Evolutionary conservation across 2,329 filamentous ascomycete species (phyloP), one percentile per base, ranked within the genome.

Genomic region (Verticillium klebahnii): DNA sequence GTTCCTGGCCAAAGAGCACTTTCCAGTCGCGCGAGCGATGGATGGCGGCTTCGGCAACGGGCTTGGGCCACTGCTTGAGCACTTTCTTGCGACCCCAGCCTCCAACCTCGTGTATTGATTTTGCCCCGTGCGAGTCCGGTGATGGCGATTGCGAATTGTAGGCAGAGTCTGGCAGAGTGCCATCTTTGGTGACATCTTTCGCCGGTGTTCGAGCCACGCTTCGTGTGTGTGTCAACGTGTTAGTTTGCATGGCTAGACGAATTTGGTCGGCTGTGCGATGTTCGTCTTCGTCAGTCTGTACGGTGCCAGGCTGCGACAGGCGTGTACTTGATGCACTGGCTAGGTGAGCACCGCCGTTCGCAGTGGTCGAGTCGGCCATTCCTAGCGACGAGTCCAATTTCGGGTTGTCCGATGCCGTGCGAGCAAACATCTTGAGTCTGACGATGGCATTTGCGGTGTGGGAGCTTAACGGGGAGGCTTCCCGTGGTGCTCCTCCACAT

Each of bases 11-110:
- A n/a, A 59, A 59, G 11, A 62, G 56, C 17, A 62, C 60, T 45
- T 62, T 62, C 25, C 58, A 57, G 52, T 62, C 60, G 56, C 55
- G 59, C 40, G 59, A 62, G 25, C 60, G 60, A 37, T 59, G 39
- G 29, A 52, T 56, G 5, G 56, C 29, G n/a, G 58, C 23, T 29
- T 56, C 45, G 12, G 60, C 25, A 14, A 62, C 31, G 1, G 40
- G 40, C 40, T 54, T 58, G 14, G 58, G 19, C 29, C 58, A 59
- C n/a, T 50, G 32, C 11, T 50, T 58, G 29, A 62, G 14, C 17
- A 40, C 37, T 5, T 40, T 40, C 17, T 5, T 15, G 37, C 37
- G 37, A 7, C 37, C 37, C 37, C 37, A 40, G 37, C 15, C 15
- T 40, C 37, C 37, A 7, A 40, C 37, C 17, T 40, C 37, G 37